Evolutionary conservation across 306 rosid genomes (phyloP), one percentile per base, ranked within the genome.

Genomic region (Glycine soja): DNA sequence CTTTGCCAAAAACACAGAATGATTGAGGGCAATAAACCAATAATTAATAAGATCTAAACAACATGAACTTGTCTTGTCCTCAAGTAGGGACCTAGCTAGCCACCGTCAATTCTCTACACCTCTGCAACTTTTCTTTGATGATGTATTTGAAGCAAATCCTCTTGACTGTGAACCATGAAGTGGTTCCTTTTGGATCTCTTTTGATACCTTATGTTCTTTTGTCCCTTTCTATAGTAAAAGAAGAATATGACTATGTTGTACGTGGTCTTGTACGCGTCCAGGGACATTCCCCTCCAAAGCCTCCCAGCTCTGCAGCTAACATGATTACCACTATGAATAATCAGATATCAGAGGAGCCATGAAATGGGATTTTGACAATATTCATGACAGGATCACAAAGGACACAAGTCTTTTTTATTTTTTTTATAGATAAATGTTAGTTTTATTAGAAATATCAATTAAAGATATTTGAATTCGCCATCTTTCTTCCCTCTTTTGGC

Each of bases 231-330:
- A 24, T 51, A n/a, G 30, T 52, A 45, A 64, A 48, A 34, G 34
- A 14, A 30, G 42, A 69, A 62, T 3, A 32, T 56, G 65, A 42
- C 15, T 16, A 19, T 6, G 18, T 30, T 82, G 90, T n/a, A 88
- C 63, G 38, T 82, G 77, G 87, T 5, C 86, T 6, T 59, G 51
- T 43, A 59, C 3, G 15, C 85, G 80, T 53, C 89, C 67, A 83
- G 74, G 7, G 62, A 85, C 91, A 85, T 85, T 67, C 42, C 46
- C 58, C 76, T 7, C 54, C 42, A 40, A 43, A 11, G 50, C 34
- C 30, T 54, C n/a, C 13, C 19, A 65, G 15, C 50, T 8, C 16
- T 73, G 54, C 57, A 11, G 42, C 48, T 19, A 70, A 36, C 76
- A 85, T 38, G 82, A 53, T 42, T 15, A 10, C 32, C n/a, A 4